Conservation (phyloP, 2,329 filamentous ascomycete genomes). For the Diatrype stigma region DNA sequence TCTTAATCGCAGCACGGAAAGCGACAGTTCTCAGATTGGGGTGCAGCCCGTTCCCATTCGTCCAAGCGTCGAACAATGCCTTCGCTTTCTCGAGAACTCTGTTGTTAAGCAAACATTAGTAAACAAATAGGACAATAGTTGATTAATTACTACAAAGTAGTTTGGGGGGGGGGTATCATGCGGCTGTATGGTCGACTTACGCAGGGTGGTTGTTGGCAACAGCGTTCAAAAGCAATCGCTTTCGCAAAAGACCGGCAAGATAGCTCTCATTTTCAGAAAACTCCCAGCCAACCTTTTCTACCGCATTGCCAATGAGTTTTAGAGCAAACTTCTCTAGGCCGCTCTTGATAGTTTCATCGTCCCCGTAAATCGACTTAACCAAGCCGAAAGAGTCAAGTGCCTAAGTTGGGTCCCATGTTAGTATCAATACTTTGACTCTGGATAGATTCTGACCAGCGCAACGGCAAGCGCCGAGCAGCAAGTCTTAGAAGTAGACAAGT, state of each 20-base stretch:
- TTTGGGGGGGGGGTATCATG: not conserved
- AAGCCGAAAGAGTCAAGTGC: constrained; percentile 65
- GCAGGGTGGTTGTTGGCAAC: constrained; percentile 71
- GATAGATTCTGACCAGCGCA: not conserved
- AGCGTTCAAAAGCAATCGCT: constrained; percentile 72
- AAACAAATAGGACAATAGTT: not conserved
- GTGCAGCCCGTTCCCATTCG: constrained; percentile 65
- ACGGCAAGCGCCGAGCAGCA: not conserved
- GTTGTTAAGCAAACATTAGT: constrained; percentile 15
- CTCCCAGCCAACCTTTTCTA: constrained; percentile 81
- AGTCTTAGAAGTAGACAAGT: not conserved
- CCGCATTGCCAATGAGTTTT: constrained; percentile 69
- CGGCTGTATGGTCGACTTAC: constrained; percentile 42
- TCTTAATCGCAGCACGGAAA: constrained; percentile 72
- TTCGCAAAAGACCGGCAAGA: constrained; percentile 75
- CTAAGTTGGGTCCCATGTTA: not conserved
- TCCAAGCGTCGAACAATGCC: constrained; percentile 77
- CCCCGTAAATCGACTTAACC: constrained; percentile 80
- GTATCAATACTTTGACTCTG: not conserved
- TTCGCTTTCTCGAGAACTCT: constrained; percentile 70
- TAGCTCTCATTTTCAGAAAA: constrained; percentile 75
- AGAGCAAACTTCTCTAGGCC: constrained; percentile 76
- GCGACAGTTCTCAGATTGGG: constrained; percentile 77
- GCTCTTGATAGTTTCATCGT: constrained; percentile 65
- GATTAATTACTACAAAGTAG: not conserved